Evolutionary conservation across 768 basidiomycete genomes (phyloP).

Genomic region (Kwoniella bestiolae): DNA sequence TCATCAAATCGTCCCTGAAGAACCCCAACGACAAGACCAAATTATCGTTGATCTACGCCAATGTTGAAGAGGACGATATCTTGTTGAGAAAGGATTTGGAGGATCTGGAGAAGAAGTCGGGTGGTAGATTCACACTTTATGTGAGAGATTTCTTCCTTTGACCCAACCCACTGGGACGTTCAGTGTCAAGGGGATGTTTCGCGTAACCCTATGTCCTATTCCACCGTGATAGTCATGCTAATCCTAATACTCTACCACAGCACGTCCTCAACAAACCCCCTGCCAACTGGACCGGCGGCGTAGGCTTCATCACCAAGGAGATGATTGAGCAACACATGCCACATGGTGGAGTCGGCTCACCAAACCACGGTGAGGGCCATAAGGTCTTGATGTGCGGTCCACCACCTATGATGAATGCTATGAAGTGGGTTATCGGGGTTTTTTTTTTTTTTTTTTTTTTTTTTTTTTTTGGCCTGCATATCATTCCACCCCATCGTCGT

Average conservation of each 20-base stretch:
- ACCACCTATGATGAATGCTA: conserved; percentile 76
- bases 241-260: conserved; percentile 16
- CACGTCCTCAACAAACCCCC: conserved; percentile 97
- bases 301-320: conserved; percentile 90
- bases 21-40: conserved; percentile 83
- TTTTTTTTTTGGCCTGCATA: no score
- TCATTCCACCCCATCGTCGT: no score
- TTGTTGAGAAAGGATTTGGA: conserved; percentile 87
- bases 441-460: conserved; percentile 50
- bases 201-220: not conserved
- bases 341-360: conserved; percentile 45
- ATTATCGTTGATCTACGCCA: conserved; percentile 91
- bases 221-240: not conserved
- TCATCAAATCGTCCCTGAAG: conserved; percentile 89
- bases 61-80: conserved; percentile 90
- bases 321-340: conserved; percentile 85
- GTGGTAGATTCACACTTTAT: conserved; percentile 73
- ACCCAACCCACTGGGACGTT: no score
- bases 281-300: conserved; percentile 77
- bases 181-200: not conserved
- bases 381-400: conserved; percentile 61
- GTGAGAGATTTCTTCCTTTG: conserved; percentile 31
- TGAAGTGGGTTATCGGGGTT: conserved; percentile 66
- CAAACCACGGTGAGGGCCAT: conserved; percentile 46
- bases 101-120: conserved; percentile 68